Conservation (phyloP, 805 yeast species). For the Yamadazyma philogaea region DNA sequence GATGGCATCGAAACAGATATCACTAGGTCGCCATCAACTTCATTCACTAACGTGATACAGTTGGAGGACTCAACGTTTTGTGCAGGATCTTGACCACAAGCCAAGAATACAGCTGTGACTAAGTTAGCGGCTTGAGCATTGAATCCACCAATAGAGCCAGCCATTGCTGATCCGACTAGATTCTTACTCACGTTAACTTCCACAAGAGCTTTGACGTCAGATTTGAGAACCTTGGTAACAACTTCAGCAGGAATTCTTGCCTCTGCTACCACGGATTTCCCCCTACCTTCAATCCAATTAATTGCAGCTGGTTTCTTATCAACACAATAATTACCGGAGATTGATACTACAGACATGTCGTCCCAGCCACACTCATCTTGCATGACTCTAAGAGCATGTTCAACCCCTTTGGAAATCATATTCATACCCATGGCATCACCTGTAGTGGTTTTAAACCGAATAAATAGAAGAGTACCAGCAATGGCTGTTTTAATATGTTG, state of each 20-base stretch:
- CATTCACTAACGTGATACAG: conserved; percentile 89
- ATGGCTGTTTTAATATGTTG: conserved; percentile 88
- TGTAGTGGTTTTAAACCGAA: conserved; percentile 96
- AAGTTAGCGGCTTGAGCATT: conserved; percentile 98
- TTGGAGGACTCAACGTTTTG: conserved; percentile 97
- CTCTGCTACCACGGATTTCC: conserved; percentile 96
- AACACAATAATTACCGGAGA: conserved; percentile 96
- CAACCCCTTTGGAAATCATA: conserved; percentile 99
- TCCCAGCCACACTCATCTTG: conserved; percentile 84
- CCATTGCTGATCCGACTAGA: conserved; percentile 95
- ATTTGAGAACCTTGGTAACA: conserved; percentile 79
- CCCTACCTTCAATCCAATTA: conserved; percentile 99
- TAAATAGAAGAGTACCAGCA: conserved; percentile 86
- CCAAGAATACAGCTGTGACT: conserved; percentile 90
- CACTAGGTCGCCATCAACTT: conserved; percentile 68
- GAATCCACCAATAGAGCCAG: conserved; percentile 97
- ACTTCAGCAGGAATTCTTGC: conserved; percentile 82
- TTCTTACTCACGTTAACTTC: conserved; percentile 87
- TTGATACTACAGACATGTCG: conserved; percentile 89
- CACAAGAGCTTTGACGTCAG: conserved; percentile 88
- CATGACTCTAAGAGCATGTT: conserved; percentile 79
- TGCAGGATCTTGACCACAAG: conserved; percentile 99
- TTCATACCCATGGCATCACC: conserved; percentile 99
- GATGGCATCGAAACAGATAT: conserved; percentile 99
- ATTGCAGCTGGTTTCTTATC: conserved; percentile 98